Evolutionary conservation across 1,284 basidiomycete species (phyloP), one percentile per base, ranked within the genome.

Genomic region (Papiliotrema nemorosa): DNA sequence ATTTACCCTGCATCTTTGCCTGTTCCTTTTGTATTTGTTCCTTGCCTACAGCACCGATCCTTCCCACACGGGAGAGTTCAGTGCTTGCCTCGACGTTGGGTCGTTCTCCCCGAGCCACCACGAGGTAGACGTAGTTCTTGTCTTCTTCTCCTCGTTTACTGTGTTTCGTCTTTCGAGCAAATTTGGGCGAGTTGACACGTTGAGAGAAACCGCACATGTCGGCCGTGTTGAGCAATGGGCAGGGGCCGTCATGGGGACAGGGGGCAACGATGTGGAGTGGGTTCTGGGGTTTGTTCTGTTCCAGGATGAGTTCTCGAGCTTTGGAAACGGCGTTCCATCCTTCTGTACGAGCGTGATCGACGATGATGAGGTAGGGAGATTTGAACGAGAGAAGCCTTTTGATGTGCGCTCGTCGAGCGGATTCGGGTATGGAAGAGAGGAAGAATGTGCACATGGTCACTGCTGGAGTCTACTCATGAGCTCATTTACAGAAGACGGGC

Each of bases 181-280:
- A 96, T 9, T 79, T 74, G 6, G 94, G 93, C 14, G 89, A 81
- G 66, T 93, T 88, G 35, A 94, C 76, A 43, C 89, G 82, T 69
- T 97, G 93, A 5, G 82, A 82, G 73, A 96, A 97, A 10, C 85
- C 82, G 66, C 94, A 97, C 31, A 85, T 79, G 38, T 77, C 72
- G 9, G 70, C 67, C 3, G 64, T 70, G 9, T 60, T 78, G 13
- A 88, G 74, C 5, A 82, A 63, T 1, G 96, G 94, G 68, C 96
- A 98, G 22, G 78, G 78, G 14, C 79, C 79, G 67, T 98, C 93
- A 68, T 98, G 94, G 21, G 96, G 90, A 67, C 96, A 99, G 81
- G 92, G 73, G 3, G 70, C 66, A 12, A 66, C 57, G 35, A 69
- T 59, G 50, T 72, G 67, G 0, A 65, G 53, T 14, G 64, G 64